Evolutionary conservation across 345 rosid genomes (phyloP).

Genomic region (Barbarea vulgaris): DNA sequence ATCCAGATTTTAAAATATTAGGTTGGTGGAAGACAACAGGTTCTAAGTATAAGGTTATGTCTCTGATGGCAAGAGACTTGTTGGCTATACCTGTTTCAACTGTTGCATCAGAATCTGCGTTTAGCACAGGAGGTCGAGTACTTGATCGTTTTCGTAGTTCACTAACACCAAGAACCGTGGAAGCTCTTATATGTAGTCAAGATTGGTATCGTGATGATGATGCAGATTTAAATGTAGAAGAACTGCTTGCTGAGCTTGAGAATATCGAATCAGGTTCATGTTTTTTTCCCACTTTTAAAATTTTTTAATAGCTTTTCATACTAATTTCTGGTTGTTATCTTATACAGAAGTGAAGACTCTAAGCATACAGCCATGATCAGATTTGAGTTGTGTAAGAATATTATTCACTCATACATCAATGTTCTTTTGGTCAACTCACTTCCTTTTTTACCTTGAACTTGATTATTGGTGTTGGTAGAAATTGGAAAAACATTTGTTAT

Average conservation of each 20-base stretch:
- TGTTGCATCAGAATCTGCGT: slow-evolving; percentile 19
- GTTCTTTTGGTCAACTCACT: too few relatives aligned
- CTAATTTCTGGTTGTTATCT: not conserved
- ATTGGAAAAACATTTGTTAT: too few relatives aligned
- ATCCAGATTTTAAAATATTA: not conserved
- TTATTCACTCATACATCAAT: too few relatives aligned
- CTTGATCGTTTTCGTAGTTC: slow-evolving; percentile 23
- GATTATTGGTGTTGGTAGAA: too few relatives aligned
- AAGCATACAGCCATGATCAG: not conserved
- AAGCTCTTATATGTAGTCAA: slow-evolving; percentile 21
- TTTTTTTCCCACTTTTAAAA: not conserved
- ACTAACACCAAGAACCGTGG: slow-evolving; percentile 27
- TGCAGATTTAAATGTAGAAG: not conserved
- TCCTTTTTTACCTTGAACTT: too few relatives aligned
- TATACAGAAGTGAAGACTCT: not conserved
- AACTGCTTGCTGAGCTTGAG: not conserved
- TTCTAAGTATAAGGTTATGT: slow-evolving; percentile 11
- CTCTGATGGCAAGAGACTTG: slow-evolving; percentile 22
- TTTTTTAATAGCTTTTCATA: not conserved
- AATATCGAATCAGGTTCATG: slow-evolving; percentile 1
- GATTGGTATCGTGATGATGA: slow-evolving; percentile 20
- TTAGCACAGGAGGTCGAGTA: slow-evolving; percentile 5
- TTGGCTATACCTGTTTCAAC: slow-evolving; percentile 20
- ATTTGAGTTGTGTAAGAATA: too few relatives aligned
- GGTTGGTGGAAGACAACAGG: not conserved